Evolutionary conservation across 257 asterid genomes (phyloP).

Genomic region (Gynochthodes officinalis): DNA sequence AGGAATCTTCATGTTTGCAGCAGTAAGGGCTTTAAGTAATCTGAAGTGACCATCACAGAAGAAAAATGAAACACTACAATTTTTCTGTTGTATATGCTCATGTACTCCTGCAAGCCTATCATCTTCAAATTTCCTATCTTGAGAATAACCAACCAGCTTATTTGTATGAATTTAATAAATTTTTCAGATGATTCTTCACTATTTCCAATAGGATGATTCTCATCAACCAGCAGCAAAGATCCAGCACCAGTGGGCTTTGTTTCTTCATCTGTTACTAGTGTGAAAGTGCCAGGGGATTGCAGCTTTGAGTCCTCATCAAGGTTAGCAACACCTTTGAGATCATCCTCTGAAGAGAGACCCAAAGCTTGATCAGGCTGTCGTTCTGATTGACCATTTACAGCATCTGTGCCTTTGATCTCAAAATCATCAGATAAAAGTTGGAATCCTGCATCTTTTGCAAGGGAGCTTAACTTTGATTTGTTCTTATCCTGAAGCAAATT

Average conservation of each 20-base stretch:
- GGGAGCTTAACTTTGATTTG: constrained; percentile 67
- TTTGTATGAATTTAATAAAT: constrained; percentile 21
- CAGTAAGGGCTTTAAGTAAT: constrained; percentile 74
- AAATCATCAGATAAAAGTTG: constrained; percentile 83
- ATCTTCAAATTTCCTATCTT: constrained; percentile 31
- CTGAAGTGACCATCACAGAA: constrained; percentile 73
- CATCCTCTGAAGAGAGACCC: constrained; percentile 32
- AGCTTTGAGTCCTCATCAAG: constrained; percentile 18
- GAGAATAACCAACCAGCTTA: constrained; percentile 29
- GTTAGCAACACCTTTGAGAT: constrained; percentile 27
- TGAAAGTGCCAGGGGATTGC: constrained; percentile 9
- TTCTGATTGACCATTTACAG: constrained; percentile 38
- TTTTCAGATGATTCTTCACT: constrained; percentile 32
- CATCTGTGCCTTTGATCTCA: constrained; percentile 50
- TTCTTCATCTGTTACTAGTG: constrained; percentile 11
- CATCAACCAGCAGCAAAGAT: constrained; percentile 28
- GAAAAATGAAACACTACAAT: constrained; percentile 54
- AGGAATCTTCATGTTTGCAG: constrained; percentile 55
- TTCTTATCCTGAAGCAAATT: constrained; percentile 61
- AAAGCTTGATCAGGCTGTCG: constrained; percentile 40
- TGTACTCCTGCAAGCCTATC: constrained; percentile 28
- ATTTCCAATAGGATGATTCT: constrained; percentile 29
- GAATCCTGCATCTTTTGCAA: constrained; percentile 88
- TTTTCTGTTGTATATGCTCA: constrained; percentile 33
- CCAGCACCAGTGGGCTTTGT: constrained; percentile 33